Base-by-base conservation (phyloP, 1,139 yeast species). In the Yamadazyma friedrichii region DNA sequence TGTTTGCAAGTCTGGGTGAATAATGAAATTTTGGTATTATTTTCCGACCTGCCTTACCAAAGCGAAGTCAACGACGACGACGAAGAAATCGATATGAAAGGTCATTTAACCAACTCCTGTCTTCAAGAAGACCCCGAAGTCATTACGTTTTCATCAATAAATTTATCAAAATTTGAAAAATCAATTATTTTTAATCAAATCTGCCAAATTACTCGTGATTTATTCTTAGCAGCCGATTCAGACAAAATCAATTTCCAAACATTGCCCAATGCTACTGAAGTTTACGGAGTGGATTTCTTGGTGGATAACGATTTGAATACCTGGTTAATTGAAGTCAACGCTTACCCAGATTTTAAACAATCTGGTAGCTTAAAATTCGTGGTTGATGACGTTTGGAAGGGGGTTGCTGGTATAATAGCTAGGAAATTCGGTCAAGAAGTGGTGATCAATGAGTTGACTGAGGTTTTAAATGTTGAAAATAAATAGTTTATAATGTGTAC, bases 271-370 rank as follows among this genome's bases (percentile, higher is more conserved):
- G 94, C 95, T 0, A 77, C 88, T 57, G 98, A 93, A 59, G 72
- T 88, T 9, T 93, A 76, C 58, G 98, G 98, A 0, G 68, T 93
- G 11, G 98, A 93, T 60, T 89, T 88, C 61, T 62, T 93, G 45
- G 86, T 93, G 8, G 82, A 80, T 49, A 68, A 65, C 2, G 68
- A 80, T 33, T 59, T 62, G 25, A 56, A 68, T 9, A 93, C 86
- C 3, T 70, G 70, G 36, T 61, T 93, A 33, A 65, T 93, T 31
- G 98, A 93, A 60, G 88, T 89, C 36, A 93, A 93, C 57, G 84
- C 98, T 9, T 93, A 85, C 58, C 98, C 98, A 1, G 98, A 93
- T 58, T 93, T 93, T 64, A 89, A 89, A 57, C 98, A 93, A 62
- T 93, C 98, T 0, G 98, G 98, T 10, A 83, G 76, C 6, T 70